Conservation (phyloP, 2,329 filamentous ascomycete genomes). For the Stachybotrys elegans region DNA sequence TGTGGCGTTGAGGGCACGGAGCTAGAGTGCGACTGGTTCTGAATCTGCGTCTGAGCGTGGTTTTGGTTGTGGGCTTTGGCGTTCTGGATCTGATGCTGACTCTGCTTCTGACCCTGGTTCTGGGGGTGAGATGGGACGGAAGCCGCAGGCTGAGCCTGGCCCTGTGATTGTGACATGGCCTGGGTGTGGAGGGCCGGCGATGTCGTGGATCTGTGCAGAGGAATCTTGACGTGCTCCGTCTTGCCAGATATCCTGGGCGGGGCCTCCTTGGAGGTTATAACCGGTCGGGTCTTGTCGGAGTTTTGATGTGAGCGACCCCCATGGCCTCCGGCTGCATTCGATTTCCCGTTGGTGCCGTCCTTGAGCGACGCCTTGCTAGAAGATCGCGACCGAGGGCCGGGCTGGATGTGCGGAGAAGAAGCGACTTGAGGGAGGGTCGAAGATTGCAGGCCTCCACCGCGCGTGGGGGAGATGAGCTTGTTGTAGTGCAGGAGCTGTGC, state of each 20-base stretch:
- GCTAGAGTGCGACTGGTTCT: constrained; percentile 58
- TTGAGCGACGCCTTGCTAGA: constrained; percentile 56
- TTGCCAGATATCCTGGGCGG: constrained; percentile 46
- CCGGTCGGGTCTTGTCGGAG: constrained; percentile 56
- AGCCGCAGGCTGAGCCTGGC: constrained; percentile 7
- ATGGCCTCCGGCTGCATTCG: constrained; percentile 52
- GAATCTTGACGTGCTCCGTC: constrained; percentile 24
- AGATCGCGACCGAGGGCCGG: constrained; percentile 52
- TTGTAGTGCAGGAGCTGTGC: constrained; percentile 62
- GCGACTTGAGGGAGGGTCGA: constrained; percentile 50
- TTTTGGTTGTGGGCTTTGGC: no score
- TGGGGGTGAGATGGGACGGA: no score
- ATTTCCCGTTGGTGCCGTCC: constrained; percentile 41
- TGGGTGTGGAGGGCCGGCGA: constrained; percentile 6
- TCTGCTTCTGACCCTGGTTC: no score
- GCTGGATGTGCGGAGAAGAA: constrained; percentile 51
- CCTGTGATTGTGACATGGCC: background rate
- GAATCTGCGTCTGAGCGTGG: constrained; percentile 9
- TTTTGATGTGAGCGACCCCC: constrained; percentile 57
- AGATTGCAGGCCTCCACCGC: constrained; percentile 51
- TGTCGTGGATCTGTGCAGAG: constrained; percentile 22
- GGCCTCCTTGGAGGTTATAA: constrained; percentile 54
- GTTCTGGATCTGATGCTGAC: no score
- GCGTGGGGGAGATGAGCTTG: constrained; percentile 54
- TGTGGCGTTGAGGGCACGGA: constrained; percentile 93